A percentile compares a stretch with the other conserved stretches of the same genome.
These are phyloP conservation scores for Leccinum subspadiceum DNA, from an alignment of 1,284 basidiomycete genomes.

Conservation along the genomic window DNA sequence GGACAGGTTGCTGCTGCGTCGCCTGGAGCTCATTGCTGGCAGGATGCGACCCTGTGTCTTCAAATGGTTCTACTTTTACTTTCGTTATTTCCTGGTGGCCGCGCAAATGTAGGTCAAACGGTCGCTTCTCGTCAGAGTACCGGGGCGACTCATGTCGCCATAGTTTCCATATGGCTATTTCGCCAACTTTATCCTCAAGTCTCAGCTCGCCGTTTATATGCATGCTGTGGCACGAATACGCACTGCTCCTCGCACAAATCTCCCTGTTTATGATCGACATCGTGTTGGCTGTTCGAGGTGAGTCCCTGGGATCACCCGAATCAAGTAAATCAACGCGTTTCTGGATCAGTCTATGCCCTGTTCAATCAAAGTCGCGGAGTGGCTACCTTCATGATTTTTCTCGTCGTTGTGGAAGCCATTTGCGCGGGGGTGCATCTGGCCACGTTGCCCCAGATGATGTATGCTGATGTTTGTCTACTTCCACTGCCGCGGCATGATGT, in stretches of 20 bases:
- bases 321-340: neutral
- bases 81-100: slow-evolving; percentile 16
- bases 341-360: slow-evolving; percentile 21
- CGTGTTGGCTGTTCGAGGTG: slow-evolving; percentile 20
- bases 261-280: slow-evolving; percentile 13
- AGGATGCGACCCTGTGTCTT: slow-evolving; percentile 15
- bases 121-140: neutral
- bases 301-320: neutral
- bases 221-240: slow-evolving; percentile 15
- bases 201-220: slow-evolving; percentile 13
- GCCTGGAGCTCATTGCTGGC: slow-evolving; percentile 1
- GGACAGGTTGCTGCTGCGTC: neutral
- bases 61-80: slow-evolving; percentile 27
- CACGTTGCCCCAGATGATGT: neutral
- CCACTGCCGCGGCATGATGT: neutral
- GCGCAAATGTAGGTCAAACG: slow-evolving; percentile 15
- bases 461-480: slow-evolving; percentile 17
- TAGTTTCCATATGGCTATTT: slow-evolving; percentile 15
- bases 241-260: neutral
- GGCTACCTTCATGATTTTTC: slow-evolving; percentile 5
- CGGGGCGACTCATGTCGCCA: neutral
- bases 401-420: slow-evolving; percentile 13
- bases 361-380: slow-evolving; percentile 22
- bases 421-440: neutral
- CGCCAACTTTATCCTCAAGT: slow-evolving; percentile 13